Base-by-base conservation (phyloP, 2,329 filamentous ascomycete species). In the Keithomyces neogunnii region DNA sequence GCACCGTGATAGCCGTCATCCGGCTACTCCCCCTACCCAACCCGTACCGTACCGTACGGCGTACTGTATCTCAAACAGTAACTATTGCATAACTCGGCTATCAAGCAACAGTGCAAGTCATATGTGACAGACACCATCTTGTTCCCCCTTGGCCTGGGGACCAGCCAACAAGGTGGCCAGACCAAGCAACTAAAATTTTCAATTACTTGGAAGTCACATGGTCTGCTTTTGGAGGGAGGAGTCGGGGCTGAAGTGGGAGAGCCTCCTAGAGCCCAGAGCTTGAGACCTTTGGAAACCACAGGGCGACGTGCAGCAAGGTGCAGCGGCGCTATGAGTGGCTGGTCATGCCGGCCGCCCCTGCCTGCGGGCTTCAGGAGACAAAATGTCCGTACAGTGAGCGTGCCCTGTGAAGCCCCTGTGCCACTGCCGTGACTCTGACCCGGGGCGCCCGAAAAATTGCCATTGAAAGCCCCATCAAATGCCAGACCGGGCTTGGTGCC, bases 261-360 rank as follows among this genome's bases (percentile, higher is more conserved):
- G 19, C 19, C 19, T 43, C 26, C 38, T 40, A 40, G 38, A 30
- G 40, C 33, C 33, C 33, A 35, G 33, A 35, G 11, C 33, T 19
- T 45, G 32, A 28, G 28, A 8, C 40, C 4, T 28, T 26, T 30
- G 40, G 30, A 40, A 10, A 40, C 31, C 40, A 29, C 8, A 33
- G 11, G 28, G 28, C 26, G 44, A 40, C 38, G 26, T 8, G 31
- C 45, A 19, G 19, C 19, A 19, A 19, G 19, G 19, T 19, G 19
- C 19, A 19, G 19, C 19, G 47, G 51, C 52, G 32, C 54, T 49
- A 53, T 57, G 53, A 59, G 52, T 55, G 58, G 56, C 55, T 59
- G 49, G 30, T 13, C n/a, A 48, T 44, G 48, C 59, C 52, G 19
- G 19, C 19, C 19, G 19, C 19, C 19, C 19, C 19, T 19, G 19